Percentiles rank a stretch among this genome's conserved stretches.
phyloP scores from a whole-genome alignment of 495 filamentous ascomycete genomes.

The Penicillium salamii region DNA sequence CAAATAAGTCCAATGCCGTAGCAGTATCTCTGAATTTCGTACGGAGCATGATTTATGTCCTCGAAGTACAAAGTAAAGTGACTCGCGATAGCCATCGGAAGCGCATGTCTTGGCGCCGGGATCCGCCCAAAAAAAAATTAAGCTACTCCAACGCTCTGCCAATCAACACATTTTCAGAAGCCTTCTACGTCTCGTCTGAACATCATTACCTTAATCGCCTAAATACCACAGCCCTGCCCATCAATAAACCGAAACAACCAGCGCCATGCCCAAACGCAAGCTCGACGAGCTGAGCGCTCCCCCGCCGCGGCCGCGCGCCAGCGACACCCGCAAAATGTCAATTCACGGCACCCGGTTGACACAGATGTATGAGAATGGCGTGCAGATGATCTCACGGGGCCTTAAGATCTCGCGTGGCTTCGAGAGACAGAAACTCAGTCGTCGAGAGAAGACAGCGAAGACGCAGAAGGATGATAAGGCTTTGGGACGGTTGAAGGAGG shows the following conservation, averaged over 20 bases:
- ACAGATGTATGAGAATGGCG: constrained; percentile 55
- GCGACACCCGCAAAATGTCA: constrained; percentile 25
- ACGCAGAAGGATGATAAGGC: constrained; percentile 36
- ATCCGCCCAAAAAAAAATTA: constrained; percentile 23
- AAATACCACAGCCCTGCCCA: no score
- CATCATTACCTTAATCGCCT: no score
- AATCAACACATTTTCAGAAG: neutral
- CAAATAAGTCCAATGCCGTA: no score
- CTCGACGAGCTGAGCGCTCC: constrained; percentile 32
- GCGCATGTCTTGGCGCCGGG: constrained; percentile 20
- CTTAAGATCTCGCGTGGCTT: constrained; percentile 82
- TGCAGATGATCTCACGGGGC: constrained; percentile 59
- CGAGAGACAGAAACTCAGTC: constrained; percentile 83
- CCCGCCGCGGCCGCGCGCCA: constrained; percentile 3
- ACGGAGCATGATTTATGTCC: no score
- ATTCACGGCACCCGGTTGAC: constrained; percentile 43
- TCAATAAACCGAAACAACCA: neutral
- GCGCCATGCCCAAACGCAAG: constrained; percentile 50
- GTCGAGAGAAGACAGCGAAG: constrained; percentile 66
- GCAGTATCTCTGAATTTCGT: no score
- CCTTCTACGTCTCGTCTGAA: no score
- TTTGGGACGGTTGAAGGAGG: constrained; percentile 61
- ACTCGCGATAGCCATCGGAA: constrained; percentile 9
- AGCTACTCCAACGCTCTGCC: constrained; percentile 8
- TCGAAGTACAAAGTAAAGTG: neutral